Conservation (phyloP, 768 basidiomycete species). For the Mycena vulgaris region DNA sequence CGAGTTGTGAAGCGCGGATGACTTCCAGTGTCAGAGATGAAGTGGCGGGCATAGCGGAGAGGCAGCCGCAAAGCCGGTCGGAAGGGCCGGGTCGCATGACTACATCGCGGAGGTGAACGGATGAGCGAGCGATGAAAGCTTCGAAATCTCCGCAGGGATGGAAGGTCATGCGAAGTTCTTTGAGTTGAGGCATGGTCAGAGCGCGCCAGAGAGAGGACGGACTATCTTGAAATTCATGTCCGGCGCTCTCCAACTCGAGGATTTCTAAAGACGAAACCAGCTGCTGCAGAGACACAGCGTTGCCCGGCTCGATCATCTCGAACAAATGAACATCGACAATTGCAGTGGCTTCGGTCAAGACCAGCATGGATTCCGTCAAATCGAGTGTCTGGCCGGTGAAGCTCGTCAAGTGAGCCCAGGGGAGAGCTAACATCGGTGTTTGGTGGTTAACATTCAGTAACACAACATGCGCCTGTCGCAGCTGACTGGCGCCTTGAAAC, state of each 20-base stretch:
- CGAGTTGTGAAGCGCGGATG: background rate
- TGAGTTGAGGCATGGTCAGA: background rate
- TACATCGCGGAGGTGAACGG: background rate
- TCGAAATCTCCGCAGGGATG: background rate
- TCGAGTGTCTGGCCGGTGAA: background rate
- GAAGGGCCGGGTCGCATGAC: background rate
- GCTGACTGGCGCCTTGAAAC: background rate
- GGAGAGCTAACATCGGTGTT: background rate
- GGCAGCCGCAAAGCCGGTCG: background rate
- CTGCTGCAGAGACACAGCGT: background rate
- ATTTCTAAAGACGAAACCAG: background rate
- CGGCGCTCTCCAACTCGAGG: background rate
- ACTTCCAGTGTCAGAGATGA: background rate
- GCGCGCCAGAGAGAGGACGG: background rate
- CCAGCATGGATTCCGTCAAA: background rate
- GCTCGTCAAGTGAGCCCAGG: background rate
- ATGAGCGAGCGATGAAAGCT: background rate
- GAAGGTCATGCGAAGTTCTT: background rate
- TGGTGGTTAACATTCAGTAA: background rate
- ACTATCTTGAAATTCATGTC: too few species aligned
- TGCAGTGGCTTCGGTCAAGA: background rate
- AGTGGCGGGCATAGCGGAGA: background rate
- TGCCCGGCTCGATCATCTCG: background rate
- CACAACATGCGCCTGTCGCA: background rate
- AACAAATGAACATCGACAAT: background rate